Percentiles rank a stretch among this genome's conserved stretches.
phyloP scores from a whole-genome alignment of 106 monocot species.

The Gastrodia elata region DNA sequence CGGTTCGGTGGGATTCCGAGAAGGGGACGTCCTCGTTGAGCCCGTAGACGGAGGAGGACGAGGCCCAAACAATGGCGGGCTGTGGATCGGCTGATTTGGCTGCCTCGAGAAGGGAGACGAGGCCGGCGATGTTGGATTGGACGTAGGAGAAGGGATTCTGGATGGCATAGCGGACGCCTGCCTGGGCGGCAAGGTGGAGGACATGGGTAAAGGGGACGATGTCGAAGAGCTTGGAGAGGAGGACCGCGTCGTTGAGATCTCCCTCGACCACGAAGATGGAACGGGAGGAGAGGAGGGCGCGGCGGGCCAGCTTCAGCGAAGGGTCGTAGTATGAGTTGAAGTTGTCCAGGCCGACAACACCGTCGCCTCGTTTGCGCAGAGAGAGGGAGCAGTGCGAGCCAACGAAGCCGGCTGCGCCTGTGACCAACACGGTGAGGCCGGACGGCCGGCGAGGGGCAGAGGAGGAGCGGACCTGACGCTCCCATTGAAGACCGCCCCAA shows the following conservation, averaged over 20 bases:
- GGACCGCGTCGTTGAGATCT: slow-evolving; percentile 29
- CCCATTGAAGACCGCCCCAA: slow-evolving; percentile 37
- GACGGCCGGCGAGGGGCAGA: slow-evolving; percentile 13
- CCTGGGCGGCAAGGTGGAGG: slow-evolving; percentile 46
- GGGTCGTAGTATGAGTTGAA: slow-evolving; percentile 32
- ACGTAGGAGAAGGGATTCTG: slow-evolving; percentile 45
- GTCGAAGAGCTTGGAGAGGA: slow-evolving; percentile 36
- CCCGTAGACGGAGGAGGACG: slow-evolving; percentile 49
- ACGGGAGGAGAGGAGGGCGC: slow-evolving; percentile 16
- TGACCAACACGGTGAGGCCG: slow-evolving; percentile 34
- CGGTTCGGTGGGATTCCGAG: slow-evolving; percentile 50
- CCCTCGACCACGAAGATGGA: slow-evolving; percentile 32
- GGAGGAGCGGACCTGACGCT: slow-evolving; percentile 22
- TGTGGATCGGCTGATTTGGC: slow-evolving; percentile 38
- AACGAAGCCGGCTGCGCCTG: slow-evolving; percentile 37
- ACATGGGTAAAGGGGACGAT: slow-evolving; percentile 37
- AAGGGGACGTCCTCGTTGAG: slow-evolving; percentile 46
- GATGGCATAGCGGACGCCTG: slow-evolving; percentile 47
- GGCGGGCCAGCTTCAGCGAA: slow-evolving; percentile 31
- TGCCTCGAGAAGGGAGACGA: slow-evolving; percentile 39
- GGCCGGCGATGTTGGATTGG: slow-evolving; percentile 44
- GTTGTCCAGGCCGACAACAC: slow-evolving; percentile 29
- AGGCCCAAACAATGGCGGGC: slow-evolving; percentile 44
- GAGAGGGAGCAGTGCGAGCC: slow-evolving; percentile 31
- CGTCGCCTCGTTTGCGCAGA: slow-evolving; percentile 28